A percentile compares a stretch with the other conserved stretches of the same genome.
Conservation (phyloP, 1,139 yeast genomes). For the Debaryomyces robertsiae region DNA sequence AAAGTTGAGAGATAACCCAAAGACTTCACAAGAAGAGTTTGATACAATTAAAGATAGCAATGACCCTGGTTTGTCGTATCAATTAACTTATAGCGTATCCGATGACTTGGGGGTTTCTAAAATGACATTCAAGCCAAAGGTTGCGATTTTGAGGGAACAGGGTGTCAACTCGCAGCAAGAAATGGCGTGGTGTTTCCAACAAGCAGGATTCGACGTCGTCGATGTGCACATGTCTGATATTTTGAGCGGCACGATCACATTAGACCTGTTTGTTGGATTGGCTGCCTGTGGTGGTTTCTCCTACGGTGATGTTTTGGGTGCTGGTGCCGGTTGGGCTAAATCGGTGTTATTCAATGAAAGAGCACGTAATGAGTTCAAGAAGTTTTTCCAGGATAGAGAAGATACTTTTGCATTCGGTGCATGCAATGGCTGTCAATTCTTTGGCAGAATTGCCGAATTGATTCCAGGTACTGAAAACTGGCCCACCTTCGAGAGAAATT, state of each 20-base stretch:
- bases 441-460: constrained; percentile 81
- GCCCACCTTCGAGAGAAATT: constrained; percentile 95
- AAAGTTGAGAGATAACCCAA: constrained; percentile 91
- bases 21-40: constrained; percentile 84
- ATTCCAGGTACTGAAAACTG: constrained; percentile 96
- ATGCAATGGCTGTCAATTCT: constrained; percentile 98
- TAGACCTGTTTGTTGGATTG: constrained; percentile 83
- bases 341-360: constrained; percentile 86
- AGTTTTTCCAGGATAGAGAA: constrained; percentile 79
- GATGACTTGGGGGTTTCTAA: constrained; percentile 42
- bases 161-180: constrained; percentile 99
- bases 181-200: constrained; percentile 97
- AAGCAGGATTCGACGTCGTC: constrained; percentile 89
- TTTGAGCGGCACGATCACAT: constrained; percentile 67
- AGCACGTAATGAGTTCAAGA: constrained; percentile 73
- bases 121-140: constrained; percentile 64
- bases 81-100: constrained; percentile 65
- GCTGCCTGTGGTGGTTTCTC: constrained; percentile 99
- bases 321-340: constrained; percentile 99
- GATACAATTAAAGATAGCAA: constrained; percentile 70
- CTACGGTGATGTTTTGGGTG: constrained; percentile 98
- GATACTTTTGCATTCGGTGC: constrained; percentile 99
- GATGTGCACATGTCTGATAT: constrained; percentile 98
- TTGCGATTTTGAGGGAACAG: constrained; percentile 96
- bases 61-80: constrained; percentile 89